A percentile compares a stretch with the other conserved stretches of the same genome.
These are phyloP conservation scores for Eucalyptus cloeziana DNA, from an alignment of 345 rosid species.

Conservation along the genomic window DNA sequence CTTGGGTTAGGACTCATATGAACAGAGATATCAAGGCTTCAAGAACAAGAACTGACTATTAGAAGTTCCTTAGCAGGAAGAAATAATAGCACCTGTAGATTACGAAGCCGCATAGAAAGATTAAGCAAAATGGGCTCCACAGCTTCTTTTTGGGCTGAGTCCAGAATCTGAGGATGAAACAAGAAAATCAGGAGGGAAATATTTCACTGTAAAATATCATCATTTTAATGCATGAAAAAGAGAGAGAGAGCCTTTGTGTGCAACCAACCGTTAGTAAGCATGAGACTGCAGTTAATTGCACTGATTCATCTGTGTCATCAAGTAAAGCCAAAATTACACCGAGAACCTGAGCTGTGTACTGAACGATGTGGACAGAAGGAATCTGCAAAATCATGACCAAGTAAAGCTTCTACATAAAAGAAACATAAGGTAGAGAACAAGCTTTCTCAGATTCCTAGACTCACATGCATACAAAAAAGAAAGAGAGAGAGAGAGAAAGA, in stretches of 20 bases:
- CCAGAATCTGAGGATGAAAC: slow-evolving; percentile 41
- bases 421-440: background rate
- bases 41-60: background rate
- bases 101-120: slow-evolving; percentile 79
- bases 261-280: slow-evolving; percentile 61
- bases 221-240: background rate
- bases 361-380: slow-evolving; percentile 63
- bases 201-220: background rate
- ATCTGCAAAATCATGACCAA: slow-evolving; percentile 31
- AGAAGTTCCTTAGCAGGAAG: background rate
- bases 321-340: slow-evolving; percentile 84
- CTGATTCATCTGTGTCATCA: slow-evolving; percentile 82
- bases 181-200: background rate
- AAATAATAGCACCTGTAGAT: slow-evolving; percentile 51
- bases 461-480: background rate
- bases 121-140: slow-evolving; percentile 81
- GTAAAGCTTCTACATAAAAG: background rate
- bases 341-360: slow-evolving; percentile 71
- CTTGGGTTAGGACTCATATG: background rate
- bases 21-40: background rate
- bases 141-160: slow-evolving; percentile 68
- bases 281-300: slow-evolving; percentile 88
- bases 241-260: background rate
- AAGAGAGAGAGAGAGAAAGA: background rate
- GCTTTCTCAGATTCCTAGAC: background rate